These are phyloP conservation scores for Carex pumila DNA, from an alignment of 176 grass and related monocot genomes.

Conservation along the genomic window DNA sequence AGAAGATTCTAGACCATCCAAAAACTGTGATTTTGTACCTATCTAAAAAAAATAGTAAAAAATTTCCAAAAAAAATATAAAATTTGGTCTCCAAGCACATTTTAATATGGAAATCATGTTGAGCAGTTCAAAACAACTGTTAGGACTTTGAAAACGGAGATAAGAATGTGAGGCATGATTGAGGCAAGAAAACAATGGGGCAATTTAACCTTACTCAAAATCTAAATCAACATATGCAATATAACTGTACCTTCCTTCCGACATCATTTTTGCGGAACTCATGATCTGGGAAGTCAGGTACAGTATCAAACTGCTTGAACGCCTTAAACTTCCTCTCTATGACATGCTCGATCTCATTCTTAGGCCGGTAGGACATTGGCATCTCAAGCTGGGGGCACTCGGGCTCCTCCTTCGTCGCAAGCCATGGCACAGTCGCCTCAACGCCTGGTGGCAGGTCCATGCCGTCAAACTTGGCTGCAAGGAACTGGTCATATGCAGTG, in stretches of 20 bases:
- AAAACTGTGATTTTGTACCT: too few relatives aligned
- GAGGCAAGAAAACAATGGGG: too few relatives aligned
- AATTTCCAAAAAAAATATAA: too few relatives aligned
- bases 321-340: conserved; percentile 41
- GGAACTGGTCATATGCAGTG: conserved; percentile 37
- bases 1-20: too few relatives aligned
- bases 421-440: conserved; percentile 66
- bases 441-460: conserved; percentile 72
- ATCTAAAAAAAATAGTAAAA: too few relatives aligned
- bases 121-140: too few relatives aligned
- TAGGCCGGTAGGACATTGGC: conserved; percentile 1
- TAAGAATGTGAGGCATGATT: too few relatives aligned
- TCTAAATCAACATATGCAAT: conserved; percentile 6
- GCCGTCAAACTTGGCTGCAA: conserved; percentile 76
- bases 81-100: too few relatives aligned
- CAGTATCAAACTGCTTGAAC: conserved; percentile 73
- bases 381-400: conserved; percentile 6
- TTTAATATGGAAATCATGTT: too few relatives aligned
- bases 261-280: conserved; percentile 20
- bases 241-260: conserved; percentile 34
- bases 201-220: background rate
- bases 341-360: conserved; percentile 47
- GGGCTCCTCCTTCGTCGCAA: conserved; percentile 30
- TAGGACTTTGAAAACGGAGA: too few relatives aligned
- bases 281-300: conserved; percentile 72